Conservation (phyloP, 495 filamentous ascomycete species). For the Sordaria brevicollis region DNA sequence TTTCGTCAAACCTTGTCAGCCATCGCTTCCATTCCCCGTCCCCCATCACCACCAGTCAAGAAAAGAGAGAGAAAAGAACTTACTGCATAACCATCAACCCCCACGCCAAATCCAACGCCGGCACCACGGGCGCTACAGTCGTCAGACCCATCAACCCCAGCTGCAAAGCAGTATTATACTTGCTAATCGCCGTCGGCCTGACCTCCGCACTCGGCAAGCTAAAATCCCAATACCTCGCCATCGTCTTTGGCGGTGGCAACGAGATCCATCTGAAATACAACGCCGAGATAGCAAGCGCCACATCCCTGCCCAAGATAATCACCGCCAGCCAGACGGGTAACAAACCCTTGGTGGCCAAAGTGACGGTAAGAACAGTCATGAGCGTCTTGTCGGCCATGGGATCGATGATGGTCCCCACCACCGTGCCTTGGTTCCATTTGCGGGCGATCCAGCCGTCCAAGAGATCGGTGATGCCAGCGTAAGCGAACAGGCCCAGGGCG, state of each 20-base stretch:
- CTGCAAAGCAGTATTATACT: constrained; percentile 79
- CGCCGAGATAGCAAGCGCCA: constrained; percentile 76
- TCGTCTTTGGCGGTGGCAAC: constrained; percentile 84
- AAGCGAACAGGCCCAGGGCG: constrained; percentile 77
- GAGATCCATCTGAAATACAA: constrained; percentile 94
- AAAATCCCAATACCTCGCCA: constrained; percentile 95
- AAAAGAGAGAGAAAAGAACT: constrained; percentile 26
- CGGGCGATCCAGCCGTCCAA: constrained; percentile 90
- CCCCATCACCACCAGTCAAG: not conserved
- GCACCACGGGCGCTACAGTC: constrained; percentile 60
- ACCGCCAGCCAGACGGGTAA: constrained; percentile 80
- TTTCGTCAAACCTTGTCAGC: not conserved
- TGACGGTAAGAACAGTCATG: constrained; percentile 85
- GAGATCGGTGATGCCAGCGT: constrained; percentile 84
- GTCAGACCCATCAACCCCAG: constrained; percentile 67
- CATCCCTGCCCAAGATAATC: constrained; percentile 83
- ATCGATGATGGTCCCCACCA: constrained; percentile 92
- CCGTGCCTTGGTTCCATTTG: constrained; percentile 76
- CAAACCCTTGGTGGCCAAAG: constrained; percentile 67
- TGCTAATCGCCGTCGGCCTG: constrained; percentile 80
- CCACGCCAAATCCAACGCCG: constrained; percentile 39
- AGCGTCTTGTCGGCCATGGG: constrained; percentile 93
- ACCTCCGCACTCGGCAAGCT: constrained; percentile 88
- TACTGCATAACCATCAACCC: constrained; percentile 62
- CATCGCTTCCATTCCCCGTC: not conserved